Base-by-base conservation (phyloP, 2,329 filamentous ascomycete species). In the Dryadomyces quercus-mongolicae region DNA sequence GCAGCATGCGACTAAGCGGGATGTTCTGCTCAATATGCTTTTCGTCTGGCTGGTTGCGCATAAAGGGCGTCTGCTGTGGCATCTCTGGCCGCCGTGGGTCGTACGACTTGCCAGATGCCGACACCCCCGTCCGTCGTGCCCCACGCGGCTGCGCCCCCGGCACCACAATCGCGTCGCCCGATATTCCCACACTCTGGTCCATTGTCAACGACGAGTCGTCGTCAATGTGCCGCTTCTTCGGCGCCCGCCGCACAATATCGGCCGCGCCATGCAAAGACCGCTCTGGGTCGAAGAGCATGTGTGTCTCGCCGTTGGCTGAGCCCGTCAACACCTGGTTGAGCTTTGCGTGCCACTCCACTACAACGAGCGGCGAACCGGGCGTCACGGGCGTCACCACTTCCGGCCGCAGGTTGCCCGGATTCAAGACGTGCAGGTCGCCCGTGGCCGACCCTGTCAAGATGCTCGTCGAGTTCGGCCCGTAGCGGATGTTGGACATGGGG, bases 311-410 rank as follows among this genome's bases (percentile, higher is more conserved):
- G 64, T 96, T 95, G 52, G 89, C 89, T 48, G 92, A 96, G 56
- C 91, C 92, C 9, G 92, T 95, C 59, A 97, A 70, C 63, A 98
- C 95, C 65, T 98, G 93, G 66, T 98, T 97, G 64, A 98, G 82
- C 68, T 90, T 95, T 20, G 86, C 78, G 64, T 98, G 92, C 93
- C 93, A 98, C 58, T 87, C 75, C 25, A 95, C 88, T 2, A 84
- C 83, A 58, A 97, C 87, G 9, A 98, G 72, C 1, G 92, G 80
- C 6, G 84, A 87, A 15, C 85, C 86, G 0, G 89, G 85, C 0
- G 92, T 96, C n/a, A 98, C 82, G 3, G 88, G 85, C 2, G 92
- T 95, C 54, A 92, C 82, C 34, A 89, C 81, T 65, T 96, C 91
- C 1, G 91, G 77, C 55, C 80, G 84, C 54, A 98, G 75, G 51